Conservation (phyloP, 495 filamentous ascomycete species). For the Xylaria palmicola region DNA sequence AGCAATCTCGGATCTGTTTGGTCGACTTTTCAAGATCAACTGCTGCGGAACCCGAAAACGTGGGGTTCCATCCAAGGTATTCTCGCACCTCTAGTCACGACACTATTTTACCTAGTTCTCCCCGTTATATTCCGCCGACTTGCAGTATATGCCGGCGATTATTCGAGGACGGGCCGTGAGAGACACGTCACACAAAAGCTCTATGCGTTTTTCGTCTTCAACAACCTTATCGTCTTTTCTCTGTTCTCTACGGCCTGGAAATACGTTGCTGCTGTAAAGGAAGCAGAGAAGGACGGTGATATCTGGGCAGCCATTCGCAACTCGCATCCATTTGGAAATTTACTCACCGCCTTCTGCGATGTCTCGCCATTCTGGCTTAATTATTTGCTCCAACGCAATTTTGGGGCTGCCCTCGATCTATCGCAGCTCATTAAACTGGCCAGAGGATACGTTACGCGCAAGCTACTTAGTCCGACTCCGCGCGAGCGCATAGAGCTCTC, state of each 20-base stretch:
- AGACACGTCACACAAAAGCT: conserved; percentile 74
- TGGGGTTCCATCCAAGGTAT: conserved; percentile 84
- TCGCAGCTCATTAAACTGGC: conserved; percentile 65
- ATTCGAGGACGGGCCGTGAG: conserved; percentile 75
- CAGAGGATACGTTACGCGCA: conserved; percentile 54
- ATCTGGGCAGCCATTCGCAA: conserved; percentile 61
- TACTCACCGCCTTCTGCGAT: conserved; percentile 61
- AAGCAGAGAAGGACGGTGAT: conserved; percentile 40
- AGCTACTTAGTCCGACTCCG: conserved; percentile 71
- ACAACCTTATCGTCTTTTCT: conserved; percentile 81
- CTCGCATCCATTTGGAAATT: conserved; percentile 49
- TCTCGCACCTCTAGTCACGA: conserved; percentile 73
- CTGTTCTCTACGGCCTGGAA: conserved; percentile 68
- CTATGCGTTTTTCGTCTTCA: conserved; percentile 83
- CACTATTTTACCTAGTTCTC: conserved; percentile 70
- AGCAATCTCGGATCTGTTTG: conserved; percentile 67
- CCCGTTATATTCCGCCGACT: conserved; percentile 75
- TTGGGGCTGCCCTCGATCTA: conserved; percentile 75
- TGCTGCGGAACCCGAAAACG: conserved; percentile 54
- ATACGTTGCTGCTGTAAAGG: conserved; percentile 58
- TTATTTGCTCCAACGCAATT: conserved; percentile 75
- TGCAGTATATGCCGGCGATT: conserved; percentile 64
- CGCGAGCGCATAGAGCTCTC: conserved; percentile 78
- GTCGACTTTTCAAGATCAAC: conserved; percentile 59
- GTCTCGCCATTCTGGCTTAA: conserved; percentile 80